Evolutionary conservation across 2,329 filamentous ascomycete species (phyloP).

Genomic region (Microsporum ferrugineum): DNA sequence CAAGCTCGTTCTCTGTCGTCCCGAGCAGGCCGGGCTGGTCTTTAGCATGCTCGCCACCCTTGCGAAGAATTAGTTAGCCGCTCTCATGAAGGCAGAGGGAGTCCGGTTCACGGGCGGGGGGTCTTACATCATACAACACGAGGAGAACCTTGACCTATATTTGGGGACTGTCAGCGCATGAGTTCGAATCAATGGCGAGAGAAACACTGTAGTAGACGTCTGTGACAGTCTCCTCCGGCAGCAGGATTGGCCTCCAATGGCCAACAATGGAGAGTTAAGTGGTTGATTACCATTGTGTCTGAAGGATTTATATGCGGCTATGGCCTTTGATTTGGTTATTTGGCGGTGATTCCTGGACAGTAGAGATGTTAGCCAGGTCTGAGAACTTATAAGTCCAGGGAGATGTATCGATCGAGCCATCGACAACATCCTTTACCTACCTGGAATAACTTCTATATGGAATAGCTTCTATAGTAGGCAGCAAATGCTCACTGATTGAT

Average conservation of each 20-base stretch:
- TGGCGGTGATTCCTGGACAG: neutral
- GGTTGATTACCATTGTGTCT: conserved; percentile 7
- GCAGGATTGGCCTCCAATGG: neutral
- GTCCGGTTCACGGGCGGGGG: too few relatives aligned
- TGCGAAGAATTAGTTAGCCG: conserved; percentile 7
- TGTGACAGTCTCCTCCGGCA: neutral
- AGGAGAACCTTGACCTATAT: conserved; percentile 91
- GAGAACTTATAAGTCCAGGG: neutral
- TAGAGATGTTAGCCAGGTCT: neutral
- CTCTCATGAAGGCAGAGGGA: neutral
- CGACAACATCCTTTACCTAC: neutral
- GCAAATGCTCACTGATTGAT: too few relatives aligned
- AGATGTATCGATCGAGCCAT: neutral
- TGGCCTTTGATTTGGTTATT: neutral
- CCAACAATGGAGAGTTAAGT: conserved; percentile 26
- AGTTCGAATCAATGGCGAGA: conserved; percentile 37
- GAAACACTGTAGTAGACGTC: conserved; percentile 9
- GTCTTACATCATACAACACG: conserved; percentile 77
- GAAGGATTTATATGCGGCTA: neutral
- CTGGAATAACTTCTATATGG: too few relatives aligned
- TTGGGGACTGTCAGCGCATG: conserved; percentile 54
- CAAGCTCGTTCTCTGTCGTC: conserved; percentile 97
- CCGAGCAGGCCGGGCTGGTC: conserved; percentile 82
- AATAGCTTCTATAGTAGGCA: too few relatives aligned
- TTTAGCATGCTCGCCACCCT: conserved; percentile 73